Percentiles rank a stretch among this genome's conserved stretches.
Conservation (phyloP, 768 basidiomycete genomes). For the Heimioporus sp. region DNA sequence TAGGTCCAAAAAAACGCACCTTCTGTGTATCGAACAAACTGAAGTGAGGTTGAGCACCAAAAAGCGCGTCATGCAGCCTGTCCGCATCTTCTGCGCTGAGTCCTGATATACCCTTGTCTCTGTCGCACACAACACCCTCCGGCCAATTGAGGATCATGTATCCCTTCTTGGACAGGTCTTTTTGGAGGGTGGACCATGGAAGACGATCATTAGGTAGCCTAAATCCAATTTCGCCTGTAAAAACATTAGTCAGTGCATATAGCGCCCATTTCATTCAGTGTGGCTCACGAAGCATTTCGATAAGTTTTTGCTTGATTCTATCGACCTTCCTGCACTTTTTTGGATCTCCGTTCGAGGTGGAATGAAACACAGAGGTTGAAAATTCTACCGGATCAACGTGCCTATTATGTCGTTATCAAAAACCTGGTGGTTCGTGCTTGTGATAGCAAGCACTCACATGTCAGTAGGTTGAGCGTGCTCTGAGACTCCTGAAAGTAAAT, state of each 20-base stretch:
- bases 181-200: not conserved
- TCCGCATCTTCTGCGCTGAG: not conserved
- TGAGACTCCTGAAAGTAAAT: not conserved
- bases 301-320: not conserved
- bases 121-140: not conserved
- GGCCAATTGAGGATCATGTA: slow-evolving; percentile 1
- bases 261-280: not conserved
- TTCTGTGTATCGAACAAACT: not conserved
- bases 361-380: not conserved
- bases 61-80: not conserved
- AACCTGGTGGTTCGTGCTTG: not conserved
- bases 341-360: not conserved
- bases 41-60: not conserved
- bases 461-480: not conserved
- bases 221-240: not conserved
- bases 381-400: not conserved
- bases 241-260: no score
- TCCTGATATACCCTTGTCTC: not conserved
- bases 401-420: no score
- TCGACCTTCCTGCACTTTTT: not conserved
- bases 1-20: not conserved
- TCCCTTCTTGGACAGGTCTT: not conserved
- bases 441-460: no score
- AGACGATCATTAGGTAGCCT: not conserved
- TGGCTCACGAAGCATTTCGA: not conserved